Base-by-base conservation (phyloP, 148 eudicot genomes). In the Vaccinium myrtillus region DNA sequence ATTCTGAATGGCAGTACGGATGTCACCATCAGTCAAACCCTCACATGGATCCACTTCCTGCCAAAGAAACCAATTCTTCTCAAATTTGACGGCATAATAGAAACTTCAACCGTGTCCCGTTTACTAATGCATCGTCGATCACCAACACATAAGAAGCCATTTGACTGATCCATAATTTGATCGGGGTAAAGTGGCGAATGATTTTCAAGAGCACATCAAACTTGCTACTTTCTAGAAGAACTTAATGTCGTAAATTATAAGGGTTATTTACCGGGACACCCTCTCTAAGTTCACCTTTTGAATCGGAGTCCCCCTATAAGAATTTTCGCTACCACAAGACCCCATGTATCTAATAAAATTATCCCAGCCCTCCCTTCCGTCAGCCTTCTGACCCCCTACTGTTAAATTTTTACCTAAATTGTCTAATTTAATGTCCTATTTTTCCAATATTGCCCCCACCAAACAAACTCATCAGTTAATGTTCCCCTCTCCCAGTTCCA, bases 41-140 rank as follows among this genome's bases (percentile, higher is more conserved):
- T 97, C 98, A 90, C 98, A 97, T 23, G 98, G 99, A 89, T 97
- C 99, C 63, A 97, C 98, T 87, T 95, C 98, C 99, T 97, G 89
- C 67, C 87, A 79, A 30, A 77, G 65, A 84, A 18, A 82, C 43
- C 6, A 18, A 56, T 30, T 30, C 74, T 53, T 55, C 46, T 54
- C 18, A 82, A 83, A 77, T 50, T 50, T 77, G 49, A 73, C 43
- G 65, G 25, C 27, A n/a, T 63, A 61, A 50, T 56, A 78, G 78
- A 36, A 56, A 58, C 2, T 51, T 71, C 65, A 82, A 71, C 36
- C 19, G 30, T 36, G 4, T 69, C 75, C 50, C 59, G 50, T 12
- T 48, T 49, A 65, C 25, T 0, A 65, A 48, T 23, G 15, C 46
- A 82, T 21, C 3, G 51, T 70, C 16, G 8, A 71, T 70, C 51